Evolutionary conservation across 2,329 filamentous ascomycete species (phyloP), one percentile per base, ranked within the genome.

Genomic region (Trichophyton schoenleinii): DNA sequence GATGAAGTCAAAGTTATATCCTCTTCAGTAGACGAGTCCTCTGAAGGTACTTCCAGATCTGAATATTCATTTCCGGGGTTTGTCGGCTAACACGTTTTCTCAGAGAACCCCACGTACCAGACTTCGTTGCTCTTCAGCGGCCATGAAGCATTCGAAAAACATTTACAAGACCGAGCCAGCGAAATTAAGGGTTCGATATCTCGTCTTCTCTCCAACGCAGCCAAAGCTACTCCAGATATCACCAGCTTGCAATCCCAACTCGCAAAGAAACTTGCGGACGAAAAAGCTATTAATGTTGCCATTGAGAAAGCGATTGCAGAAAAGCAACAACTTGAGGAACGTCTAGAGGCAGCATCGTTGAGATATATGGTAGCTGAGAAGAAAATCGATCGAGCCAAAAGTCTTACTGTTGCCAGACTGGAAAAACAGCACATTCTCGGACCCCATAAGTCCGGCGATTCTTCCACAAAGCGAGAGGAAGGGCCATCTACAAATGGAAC

Each of bases 291-390:
- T 67, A 79, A 88, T 9, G 80, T 87, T 42, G 88, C 91, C 70
- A 75, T 95, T 58, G 89, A 95, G 66, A 83, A 86, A 60, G 77
- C 91, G 11, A 81, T 84, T 57, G 79, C 83, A 5, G 91, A 96
- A 68, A 95, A 94, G 68, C 87, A 95, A 60, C 85, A 89, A 67
- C 80, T 96, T 2, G 89, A 89, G 55, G 88, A 94, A 69, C 87
- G 92, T 64, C 79, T 97, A 20, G 92, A 97, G 70, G 87, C 84
- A 38, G 94, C 92, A 15, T 95, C 91, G 3, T 79, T 95, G 63
- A 84, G 94, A 66, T 97, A 95, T 70, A 89, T 97, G 78, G 89
- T 95, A 67, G 94, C 94, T 0, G 94, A 99, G 73, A 95, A 95
- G 78, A 94, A 91, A 72, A 79, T 97, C 59, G 94, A 99, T 72